Percentiles rank a stretch among this genome's conserved stretches.
Evolutionary conservation across 2,329 filamentous ascomycete species (phyloP).

Genomic region (Alternaria longipes): DNA sequence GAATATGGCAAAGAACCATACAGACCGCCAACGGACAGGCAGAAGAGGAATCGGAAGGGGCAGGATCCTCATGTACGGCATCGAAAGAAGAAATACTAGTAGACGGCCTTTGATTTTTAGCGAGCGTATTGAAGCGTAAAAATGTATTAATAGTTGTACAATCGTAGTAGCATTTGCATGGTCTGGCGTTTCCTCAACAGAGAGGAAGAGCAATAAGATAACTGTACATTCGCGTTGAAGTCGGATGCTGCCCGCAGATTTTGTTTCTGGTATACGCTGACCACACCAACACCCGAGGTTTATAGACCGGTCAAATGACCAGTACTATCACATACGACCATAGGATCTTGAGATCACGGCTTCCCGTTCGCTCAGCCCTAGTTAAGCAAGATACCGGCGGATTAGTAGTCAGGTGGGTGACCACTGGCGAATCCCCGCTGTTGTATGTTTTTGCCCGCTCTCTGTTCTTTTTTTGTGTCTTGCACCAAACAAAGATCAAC

Average conservation of each 20-base stretch:
- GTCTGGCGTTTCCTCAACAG: neutral
- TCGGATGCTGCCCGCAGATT: neutral
- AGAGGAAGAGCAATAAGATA: neutral
- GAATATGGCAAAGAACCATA: constrained; percentile 48
- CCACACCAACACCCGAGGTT: neutral
- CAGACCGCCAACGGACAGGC: constrained; percentile 43
- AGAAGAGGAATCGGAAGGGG: constrained; percentile 43
- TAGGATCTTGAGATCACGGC: neutral
- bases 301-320: neutral
- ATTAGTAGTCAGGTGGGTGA: constrained; percentile 2
- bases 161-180: constrained; percentile 8
- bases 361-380: constrained; percentile 5
- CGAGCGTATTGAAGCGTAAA: neutral
- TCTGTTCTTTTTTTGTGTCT: neutral
- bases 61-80: constrained; percentile 43
- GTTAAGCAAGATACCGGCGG: neutral
- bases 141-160: constrained; percentile 7
- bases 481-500: neutral
- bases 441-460: constrained; percentile 1
- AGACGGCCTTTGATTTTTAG: neutral
- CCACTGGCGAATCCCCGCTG: neutral
- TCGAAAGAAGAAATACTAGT: constrained; percentile 41
- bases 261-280: neutral
- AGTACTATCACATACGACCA: neutral
- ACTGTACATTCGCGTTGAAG: neutral